Evolutionary conservation across 306 rosid species (phyloP), one percentile per base, ranked within the genome.

Genomic region (Trifolium fragiferum): DNA sequence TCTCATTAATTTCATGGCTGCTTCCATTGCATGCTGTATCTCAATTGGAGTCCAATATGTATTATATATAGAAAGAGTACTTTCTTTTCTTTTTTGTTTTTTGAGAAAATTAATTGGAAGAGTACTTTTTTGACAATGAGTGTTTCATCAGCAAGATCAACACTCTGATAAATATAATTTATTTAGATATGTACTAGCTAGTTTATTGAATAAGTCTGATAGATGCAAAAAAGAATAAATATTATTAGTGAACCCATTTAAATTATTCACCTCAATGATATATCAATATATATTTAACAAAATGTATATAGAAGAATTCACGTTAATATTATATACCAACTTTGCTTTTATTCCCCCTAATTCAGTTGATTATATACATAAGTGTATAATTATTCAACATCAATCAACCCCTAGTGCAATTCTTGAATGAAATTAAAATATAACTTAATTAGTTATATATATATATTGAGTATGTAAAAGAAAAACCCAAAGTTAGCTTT

Each of bases 21-120:
- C n/a, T 83, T 84, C 89, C 82, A 68, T 64, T 70, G 14, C 78
- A 37, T 73, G 70, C 53, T 67, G 16, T 43, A 46, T 73, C 80
- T 51, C 43, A 47, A 70, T 76, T 81, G 88, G 85, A 84, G 21
- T 77, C 87, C 88, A 84, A 66, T 18, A 23, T 20, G 53, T 15
- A 10, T 18, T 37, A 19, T 37, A 19, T 23, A 23, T 57, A 4
- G 18, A 68, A 23, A 5, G 30, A 69, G 13, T 77, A 54, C 41
- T 78, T 81, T 65, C 77, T 66, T 14, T 46, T 46, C 14, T 8
- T 46, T 46, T 46, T 46, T 15, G 7, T 46, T 47, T 47, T 15
- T 47, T 15, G 0, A 47, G 9, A 8, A 47, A 15, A 47, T 35
- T 33, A 7, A 4, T 40, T 41, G 14, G 71, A 33, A 5, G 37